Base-by-base conservation (phyloP, 2,329 filamentous ascomycete species). In the Ilyonectria robusta region DNA sequence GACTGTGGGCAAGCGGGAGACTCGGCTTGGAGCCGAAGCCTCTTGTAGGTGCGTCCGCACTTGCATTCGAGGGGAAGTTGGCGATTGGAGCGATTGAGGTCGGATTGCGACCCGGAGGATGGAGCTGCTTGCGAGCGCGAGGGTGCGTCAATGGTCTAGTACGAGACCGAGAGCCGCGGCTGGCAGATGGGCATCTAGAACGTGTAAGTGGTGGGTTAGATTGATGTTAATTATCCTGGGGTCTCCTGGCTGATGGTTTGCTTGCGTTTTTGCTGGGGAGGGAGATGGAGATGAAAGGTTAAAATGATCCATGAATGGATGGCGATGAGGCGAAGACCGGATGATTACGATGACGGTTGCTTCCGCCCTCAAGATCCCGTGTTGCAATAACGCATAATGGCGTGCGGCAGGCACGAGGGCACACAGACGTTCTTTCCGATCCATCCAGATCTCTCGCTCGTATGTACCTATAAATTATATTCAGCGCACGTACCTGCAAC, bases 1-100 rank as follows among this genome's bases (percentile, higher is more conserved):
- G 42, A 46, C 55, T 54, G 29, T 42, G 23, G 40, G 13, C 48
- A 62, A 58, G 59, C 54, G 57, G 65, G 50, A 68, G 58, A 51
- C 40, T 68, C 62, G 66, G 62, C 53, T 54, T 59, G 48, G 59
- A 66, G 40, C 64, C 64, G 64, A 66, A 51, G 47, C 55, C 42
- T 23, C 33, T 53, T 29, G 40, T 55, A 60, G 56, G 55, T 53
- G 48, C 59, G 35, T 66, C 54, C 56, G 57, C 35, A 42, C 65
- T 44, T 54, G 46, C 42, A 54, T 61, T 57, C 26, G 37, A 47
- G 19, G 42, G 54, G 53, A 50, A 48, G 42, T 53, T 55, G 31
- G 35, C 47, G 26, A 63, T 63, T 67, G 65, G 59, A 23, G 50
- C 65, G 48, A 67, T 58, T 67, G 50, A 37, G 35, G 48, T 60